A percentile compares a stretch with the other conserved stretches of the same genome.
These are phyloP conservation scores for Sanghuangporus weigelae DNA, from an alignment of 1,284 basidiomycete genomes.

Conservation along the genomic window DNA sequence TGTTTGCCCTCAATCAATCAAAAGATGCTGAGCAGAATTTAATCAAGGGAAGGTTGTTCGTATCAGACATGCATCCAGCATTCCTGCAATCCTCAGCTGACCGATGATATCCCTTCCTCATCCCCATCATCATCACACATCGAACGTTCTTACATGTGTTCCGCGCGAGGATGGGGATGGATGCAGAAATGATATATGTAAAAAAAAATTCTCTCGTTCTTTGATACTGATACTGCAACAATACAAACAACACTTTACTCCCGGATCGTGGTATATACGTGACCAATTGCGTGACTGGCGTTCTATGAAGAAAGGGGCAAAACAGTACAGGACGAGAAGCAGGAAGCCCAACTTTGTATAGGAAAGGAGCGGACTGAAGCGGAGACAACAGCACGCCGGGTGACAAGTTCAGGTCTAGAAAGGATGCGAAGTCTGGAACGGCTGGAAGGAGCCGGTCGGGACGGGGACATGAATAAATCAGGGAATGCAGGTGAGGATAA, in stretches of 20 bases:
- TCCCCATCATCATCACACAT: not conserved
- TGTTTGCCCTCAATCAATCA: not conserved
- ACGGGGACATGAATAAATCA: conserved; percentile 39
- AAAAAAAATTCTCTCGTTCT: not conserved
- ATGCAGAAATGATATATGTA: not conserved
- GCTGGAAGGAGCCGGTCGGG: not conserved
- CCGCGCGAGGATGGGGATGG: not conserved
- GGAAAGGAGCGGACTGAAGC: not conserved
- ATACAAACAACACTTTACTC: not conserved
- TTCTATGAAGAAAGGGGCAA: not conserved
- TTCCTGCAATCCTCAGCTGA: not conserved
- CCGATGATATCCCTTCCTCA: not conserved
- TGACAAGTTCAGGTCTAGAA: not conserved
- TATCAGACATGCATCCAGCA: not conserved
- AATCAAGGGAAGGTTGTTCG: not conserved
- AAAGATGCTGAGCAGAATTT: not conserved
- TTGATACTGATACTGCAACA: not conserved
- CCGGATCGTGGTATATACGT: not conserved
- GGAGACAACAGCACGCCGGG: conserved; percentile 49
- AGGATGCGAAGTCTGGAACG: not conserved
- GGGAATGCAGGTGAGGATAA: not conserved
- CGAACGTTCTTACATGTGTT: not conserved
- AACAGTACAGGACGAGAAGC: too few relatives aligned
- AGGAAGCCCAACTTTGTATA: not conserved
- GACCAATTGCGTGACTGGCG: not conserved